Evolutionary conservation across 163 green algal genomes (phyloP).

Genomic region (Scenedesmus sp.): DNA sequence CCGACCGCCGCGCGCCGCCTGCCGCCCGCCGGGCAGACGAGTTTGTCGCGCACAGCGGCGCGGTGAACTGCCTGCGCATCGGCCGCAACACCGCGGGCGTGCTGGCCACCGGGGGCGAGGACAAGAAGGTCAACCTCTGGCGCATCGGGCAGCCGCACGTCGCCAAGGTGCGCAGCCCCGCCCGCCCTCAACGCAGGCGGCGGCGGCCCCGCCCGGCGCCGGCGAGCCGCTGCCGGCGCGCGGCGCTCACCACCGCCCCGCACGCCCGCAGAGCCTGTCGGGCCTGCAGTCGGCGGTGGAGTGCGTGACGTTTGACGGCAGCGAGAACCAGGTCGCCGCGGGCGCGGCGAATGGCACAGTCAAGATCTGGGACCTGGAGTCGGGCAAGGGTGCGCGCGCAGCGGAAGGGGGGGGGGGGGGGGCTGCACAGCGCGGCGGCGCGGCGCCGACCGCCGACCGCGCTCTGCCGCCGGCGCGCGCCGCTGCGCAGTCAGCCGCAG

Average conservation of each 20-base stretch:
- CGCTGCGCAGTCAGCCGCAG: slow-evolving; percentile 68
- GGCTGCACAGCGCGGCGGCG: not conserved
- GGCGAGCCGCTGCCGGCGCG: too few species aligned
- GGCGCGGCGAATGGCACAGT: slow-evolving; percentile 73
- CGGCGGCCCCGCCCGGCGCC: too few species aligned
- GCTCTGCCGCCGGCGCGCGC: not conserved
- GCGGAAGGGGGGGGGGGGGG: too few species aligned
- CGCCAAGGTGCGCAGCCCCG: slow-evolving; percentile 60
- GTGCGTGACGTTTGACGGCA: slow-evolving; percentile 80
- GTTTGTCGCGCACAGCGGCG: slow-evolving; percentile 77
- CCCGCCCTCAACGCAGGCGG: not conserved
- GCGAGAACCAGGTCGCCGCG: slow-evolving; percentile 78
- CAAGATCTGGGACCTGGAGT: slow-evolving; percentile 85
- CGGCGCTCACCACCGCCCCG: too few species aligned
- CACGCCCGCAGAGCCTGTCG: slow-evolving; percentile 75
- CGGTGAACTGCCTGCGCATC: slow-evolving; percentile 83
- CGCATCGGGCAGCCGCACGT: slow-evolving; percentile 74
- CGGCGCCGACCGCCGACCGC: not conserved
- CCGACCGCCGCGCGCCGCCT: not conserved
- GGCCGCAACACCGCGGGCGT: slow-evolving; percentile 75
- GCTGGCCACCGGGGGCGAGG: slow-evolving; percentile 85
- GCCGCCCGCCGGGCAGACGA: slow-evolving; percentile 62
- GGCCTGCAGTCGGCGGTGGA: slow-evolving; percentile 77
- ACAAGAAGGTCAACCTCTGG: slow-evolving; percentile 90
- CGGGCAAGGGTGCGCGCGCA: slow-evolving; percentile 60